Conservation (phyloP, 2,329 filamentous ascomycete species). For the Decorospora gaudefroyi region DNA sequence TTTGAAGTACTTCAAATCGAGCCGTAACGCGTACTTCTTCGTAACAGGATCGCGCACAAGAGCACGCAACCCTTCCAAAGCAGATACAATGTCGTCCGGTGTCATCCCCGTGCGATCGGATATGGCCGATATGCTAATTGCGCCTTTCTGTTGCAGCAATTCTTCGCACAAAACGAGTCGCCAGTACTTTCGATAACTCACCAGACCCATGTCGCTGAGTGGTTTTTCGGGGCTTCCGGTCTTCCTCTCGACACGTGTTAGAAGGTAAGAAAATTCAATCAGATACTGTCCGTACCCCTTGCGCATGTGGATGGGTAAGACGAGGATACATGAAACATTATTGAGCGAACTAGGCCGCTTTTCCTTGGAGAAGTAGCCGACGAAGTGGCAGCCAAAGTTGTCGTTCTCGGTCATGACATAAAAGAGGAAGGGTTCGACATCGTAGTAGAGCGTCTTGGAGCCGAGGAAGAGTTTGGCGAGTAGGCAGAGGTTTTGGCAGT, state of each 20-base stretch:
- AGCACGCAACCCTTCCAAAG: slow-evolving; percentile 84
- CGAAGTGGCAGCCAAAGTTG: slow-evolving; percentile 89
- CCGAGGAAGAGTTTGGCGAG: slow-evolving; percentile 97
- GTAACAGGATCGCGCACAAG: slow-evolving; percentile 88
- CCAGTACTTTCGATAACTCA: slow-evolving; percentile 98
- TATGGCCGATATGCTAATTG: slow-evolving; percentile 65
- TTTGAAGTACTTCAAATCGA: slow-evolving; percentile 83
- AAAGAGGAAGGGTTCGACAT: slow-evolving; percentile 95
- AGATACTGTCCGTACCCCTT: slow-evolving; percentile 96
- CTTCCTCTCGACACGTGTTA: slow-evolving; percentile 90
- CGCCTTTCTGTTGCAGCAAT: slow-evolving; percentile 66
- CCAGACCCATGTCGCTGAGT: slow-evolving; percentile 94
- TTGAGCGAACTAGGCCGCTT: slow-evolving; percentile 93
- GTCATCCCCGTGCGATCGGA: slow-evolving; percentile 94
- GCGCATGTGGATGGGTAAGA: slow-evolving; percentile 92
- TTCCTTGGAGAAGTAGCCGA: slow-evolving; percentile 99
- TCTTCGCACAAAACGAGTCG: slow-evolving; percentile 85
- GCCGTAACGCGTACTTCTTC: slow-evolving; percentile 82
- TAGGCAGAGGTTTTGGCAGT: slow-evolving; percentile 96
- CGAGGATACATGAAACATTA: slow-evolving; percentile 96
- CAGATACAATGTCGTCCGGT: slow-evolving; percentile 92
- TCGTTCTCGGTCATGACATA: slow-evolving; percentile 97
- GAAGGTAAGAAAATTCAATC: slow-evolving; percentile 97
- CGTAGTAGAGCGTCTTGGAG: slow-evolving; percentile 97
- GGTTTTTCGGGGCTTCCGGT: slow-evolving; percentile 97